phyloP scores from a whole-genome alignment of 176 grass and related monocot species.

The Juncus inflexus region DNA sequence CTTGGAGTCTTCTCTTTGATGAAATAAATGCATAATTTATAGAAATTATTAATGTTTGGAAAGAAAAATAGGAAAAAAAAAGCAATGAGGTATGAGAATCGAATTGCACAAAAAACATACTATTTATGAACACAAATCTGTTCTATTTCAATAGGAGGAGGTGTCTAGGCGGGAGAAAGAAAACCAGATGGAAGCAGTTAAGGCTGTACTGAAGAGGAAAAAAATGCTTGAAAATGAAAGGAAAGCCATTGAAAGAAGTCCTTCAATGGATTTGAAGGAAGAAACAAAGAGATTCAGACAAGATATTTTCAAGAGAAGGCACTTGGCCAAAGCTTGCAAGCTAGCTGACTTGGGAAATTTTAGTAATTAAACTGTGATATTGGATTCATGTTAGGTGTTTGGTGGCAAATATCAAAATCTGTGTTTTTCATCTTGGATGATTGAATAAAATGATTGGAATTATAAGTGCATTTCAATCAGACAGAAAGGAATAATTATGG shows the following conservation, averaged over 20 bases:
- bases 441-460: too few relatives aligned
- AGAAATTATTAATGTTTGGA: neutral
- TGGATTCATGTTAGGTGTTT: too few relatives aligned
- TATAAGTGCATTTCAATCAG: too few relatives aligned
- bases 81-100: too few relatives aligned
- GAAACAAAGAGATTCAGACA: constrained; percentile 68
- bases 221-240: constrained; percentile 55
- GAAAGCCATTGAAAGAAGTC: constrained; percentile 47
- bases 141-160: constrained; percentile 26
- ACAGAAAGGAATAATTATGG: too few relatives aligned
- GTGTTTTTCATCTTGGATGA: too few relatives aligned
- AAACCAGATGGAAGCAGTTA: constrained; percentile 15
- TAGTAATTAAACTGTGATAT: too few relatives aligned
- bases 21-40: neutral
- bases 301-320: constrained; percentile 72
- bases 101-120: too few relatives aligned
- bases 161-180: constrained; percentile 19
- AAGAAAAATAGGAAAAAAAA: neutral
- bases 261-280: constrained; percentile 43
- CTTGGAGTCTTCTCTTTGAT: neutral
- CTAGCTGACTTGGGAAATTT: too few relatives aligned
- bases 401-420: too few relatives aligned
- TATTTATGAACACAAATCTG: neutral
- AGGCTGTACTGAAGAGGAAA: constrained; percentile 41
- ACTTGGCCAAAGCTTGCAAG: constrained; percentile 25